Evolutionary conservation across 2,329 filamentous ascomycete species (phyloP).

Genomic region (Pestalotiopsis sp.): DNA sequence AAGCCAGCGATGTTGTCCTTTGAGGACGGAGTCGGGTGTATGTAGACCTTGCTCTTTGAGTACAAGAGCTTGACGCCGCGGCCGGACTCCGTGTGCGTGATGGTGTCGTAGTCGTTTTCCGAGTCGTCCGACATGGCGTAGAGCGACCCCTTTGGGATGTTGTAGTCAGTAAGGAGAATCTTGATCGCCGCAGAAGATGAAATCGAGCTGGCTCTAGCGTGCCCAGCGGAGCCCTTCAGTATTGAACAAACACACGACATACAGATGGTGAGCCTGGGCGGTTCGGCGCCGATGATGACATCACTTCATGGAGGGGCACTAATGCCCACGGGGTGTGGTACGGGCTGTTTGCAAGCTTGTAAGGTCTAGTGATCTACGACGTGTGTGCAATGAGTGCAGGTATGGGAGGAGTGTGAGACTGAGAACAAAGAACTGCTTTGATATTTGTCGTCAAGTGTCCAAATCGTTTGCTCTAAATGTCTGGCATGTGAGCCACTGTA

Average conservation of each 20-base stretch:
- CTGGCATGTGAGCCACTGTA: background rate
- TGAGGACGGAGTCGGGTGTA: conserved; percentile 88
- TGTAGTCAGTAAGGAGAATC: background rate
- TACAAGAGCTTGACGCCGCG: conserved; percentile 91
- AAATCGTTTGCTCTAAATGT: background rate
- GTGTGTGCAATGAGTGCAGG: background rate
- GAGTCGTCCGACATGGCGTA: conserved; percentile 97
- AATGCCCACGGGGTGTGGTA: background rate
- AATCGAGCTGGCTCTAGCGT: background rate
- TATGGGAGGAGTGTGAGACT: background rate
- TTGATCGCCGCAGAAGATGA: background rate
- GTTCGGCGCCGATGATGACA: conserved; percentile 11
- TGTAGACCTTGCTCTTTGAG: conserved; percentile 98
- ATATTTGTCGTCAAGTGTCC: background rate
- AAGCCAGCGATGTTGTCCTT: conserved; percentile 97
- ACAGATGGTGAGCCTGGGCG: conserved; percentile 6
- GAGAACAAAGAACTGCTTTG: background rate
- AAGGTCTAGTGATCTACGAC: background rate
- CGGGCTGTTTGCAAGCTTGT: background rate
- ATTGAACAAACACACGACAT: background rate
- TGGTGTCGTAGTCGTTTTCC: conserved; percentile 92
- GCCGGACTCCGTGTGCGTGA: conserved; percentile 76
- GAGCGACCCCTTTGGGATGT: conserved; percentile 47
- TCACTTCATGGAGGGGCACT: conserved; percentile 10
- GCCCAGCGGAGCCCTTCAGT: background rate